These are phyloP conservation scores for Nicotiana benthamiana DNA, from an alignment of 257 asterid species.

Conservation along the genomic window DNA sequence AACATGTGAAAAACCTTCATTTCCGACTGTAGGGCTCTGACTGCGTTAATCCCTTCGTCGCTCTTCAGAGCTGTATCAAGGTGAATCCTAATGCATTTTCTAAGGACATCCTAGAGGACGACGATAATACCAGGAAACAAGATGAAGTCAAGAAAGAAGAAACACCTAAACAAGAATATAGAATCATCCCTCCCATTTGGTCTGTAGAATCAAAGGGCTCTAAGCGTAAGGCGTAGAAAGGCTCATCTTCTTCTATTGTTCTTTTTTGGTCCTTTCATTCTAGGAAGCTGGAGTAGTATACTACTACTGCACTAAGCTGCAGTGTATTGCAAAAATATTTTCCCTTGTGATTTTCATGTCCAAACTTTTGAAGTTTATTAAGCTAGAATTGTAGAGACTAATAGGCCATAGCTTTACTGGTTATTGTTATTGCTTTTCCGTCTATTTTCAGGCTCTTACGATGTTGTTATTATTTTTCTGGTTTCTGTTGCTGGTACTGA, in stretches of 20 bases:
- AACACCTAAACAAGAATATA: slow-evolving; percentile 30
- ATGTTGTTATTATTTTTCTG: too few relatives aligned
- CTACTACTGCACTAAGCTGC: background rate
- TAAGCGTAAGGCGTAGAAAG: slow-evolving; percentile 18
- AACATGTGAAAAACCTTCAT: background rate
- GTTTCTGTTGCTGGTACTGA: too few relatives aligned
- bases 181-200: slow-evolving; percentile 67
- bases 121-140: slow-evolving; percentile 11
- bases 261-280: background rate
- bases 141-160: slow-evolving; percentile 18
- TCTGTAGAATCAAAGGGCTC: slow-evolving; percentile 37
- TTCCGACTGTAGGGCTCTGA: slow-evolving; percentile 46
- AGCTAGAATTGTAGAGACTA: background rate
- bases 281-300: background rate
- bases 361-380: background rate
- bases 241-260: background rate
- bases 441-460: too few relatives aligned
- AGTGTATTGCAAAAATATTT: background rate
- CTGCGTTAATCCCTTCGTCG: slow-evolving; percentile 74
- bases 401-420: background rate
- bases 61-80: slow-evolving; percentile 78
- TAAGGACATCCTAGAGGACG: slow-evolving; percentile 50
- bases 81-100: slow-evolving; percentile 77
- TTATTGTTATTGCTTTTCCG: too few relatives aligned
- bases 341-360: background rate